Base-by-base conservation (phyloP, 1,284 basidiomycete species). In the Flammula alnicola region DNA sequence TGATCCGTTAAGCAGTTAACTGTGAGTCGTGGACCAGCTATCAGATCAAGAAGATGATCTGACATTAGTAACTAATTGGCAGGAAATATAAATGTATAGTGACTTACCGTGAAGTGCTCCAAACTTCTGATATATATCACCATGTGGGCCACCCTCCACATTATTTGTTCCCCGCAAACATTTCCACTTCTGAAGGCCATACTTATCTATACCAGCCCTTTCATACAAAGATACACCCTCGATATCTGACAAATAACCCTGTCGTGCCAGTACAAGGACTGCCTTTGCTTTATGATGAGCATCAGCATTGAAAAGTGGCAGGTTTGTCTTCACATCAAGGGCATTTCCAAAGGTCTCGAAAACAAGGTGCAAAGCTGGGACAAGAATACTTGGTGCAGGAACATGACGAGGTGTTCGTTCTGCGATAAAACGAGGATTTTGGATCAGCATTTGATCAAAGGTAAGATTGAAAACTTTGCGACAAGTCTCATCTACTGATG, bases 111-210 rank as follows among this genome's bases (percentile, higher is more conserved):
- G 44, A 10, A 63, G 45, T 1, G 60, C 61, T 0, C 61, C 61
- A 49, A 62, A 63, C 42, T 63, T 63, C 0, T 44, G 42, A 35
- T 64, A 62, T 14, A 63, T 63, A 27, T 63, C 58, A 22, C 58
- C 56, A 51, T 62, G 58, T 12, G 56, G 63, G 1, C 60, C 57
- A 29, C 59, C 60, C 43, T 62, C 55, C n/a, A 62, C 44, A 19
- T 58, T 59, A 31, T 62, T 63, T 11, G 59, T 62, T 1, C 59
- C 54, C 0, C 51, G 52, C 1, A 51, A 9, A 44, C 55, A 55
- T 10, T 49, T 52, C 35, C 36, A 61, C 11, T 44, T 49, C 6
- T 62, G 51, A 7, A 54, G 32, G 10, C 52, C 48, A 42, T 50
- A 40, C 7, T 47, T 46, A 38, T 51, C 57, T 12, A 58, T 30